Conservation (phyloP, 805 yeast genomes). For the Saccharomycopsis javanensis region DNA sequence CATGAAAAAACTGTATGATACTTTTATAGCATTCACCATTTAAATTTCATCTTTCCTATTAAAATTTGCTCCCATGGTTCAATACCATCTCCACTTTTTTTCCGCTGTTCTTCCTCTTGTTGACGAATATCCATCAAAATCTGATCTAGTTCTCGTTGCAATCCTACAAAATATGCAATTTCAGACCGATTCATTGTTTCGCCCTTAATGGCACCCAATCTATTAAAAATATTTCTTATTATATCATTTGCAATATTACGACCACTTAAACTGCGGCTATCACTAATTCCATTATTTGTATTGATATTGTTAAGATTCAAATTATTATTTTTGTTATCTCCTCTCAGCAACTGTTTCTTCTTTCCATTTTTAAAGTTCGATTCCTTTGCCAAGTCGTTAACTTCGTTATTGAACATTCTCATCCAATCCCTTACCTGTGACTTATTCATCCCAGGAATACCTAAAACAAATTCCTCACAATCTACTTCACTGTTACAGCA, state of each 20-base stretch:
- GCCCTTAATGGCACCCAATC: not conserved
- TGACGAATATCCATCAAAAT: not conserved
- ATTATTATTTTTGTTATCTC: not conserved
- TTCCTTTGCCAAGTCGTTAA: not conserved
- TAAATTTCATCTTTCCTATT: not conserved
- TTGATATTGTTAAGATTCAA: not conserved
- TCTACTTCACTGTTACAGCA: not conserved
- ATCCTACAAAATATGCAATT: not conserved
- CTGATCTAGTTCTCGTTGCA: not conserved
- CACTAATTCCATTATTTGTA: not conserved
- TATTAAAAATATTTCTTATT: not conserved
- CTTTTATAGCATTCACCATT: not conserved
- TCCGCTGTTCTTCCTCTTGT: not conserved
- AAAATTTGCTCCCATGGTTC: not conserved
- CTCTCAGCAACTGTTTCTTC: not conserved
- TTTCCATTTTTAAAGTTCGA: not conserved
- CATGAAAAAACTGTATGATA: too few relatives aligned
- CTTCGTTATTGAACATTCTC: not conserved
- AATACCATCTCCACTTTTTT: not conserved
- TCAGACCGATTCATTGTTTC: not conserved
- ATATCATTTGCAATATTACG: not conserved
- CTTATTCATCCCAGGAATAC: not conserved
- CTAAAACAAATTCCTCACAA: not conserved
- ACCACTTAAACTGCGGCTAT: not conserved
- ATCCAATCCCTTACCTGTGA: not conserved